These are phyloP conservation scores for Colletotrichum lini DNA, from an alignment of 2,329 filamentous ascomycete genomes.

Conservation along the genomic window DNA sequence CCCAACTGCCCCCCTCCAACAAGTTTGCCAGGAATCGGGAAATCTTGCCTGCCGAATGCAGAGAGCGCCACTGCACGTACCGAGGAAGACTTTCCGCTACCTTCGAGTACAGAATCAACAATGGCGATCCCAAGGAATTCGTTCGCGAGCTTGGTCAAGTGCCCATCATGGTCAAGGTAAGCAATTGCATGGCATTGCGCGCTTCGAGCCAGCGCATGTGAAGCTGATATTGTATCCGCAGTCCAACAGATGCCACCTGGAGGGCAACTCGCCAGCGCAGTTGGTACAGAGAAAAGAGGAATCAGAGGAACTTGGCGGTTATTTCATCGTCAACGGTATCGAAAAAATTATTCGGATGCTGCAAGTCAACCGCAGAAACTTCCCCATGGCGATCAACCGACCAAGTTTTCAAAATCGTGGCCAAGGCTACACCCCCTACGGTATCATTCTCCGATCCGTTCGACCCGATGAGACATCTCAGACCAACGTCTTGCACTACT, in stretches of 20 bases:
- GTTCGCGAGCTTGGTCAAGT: constrained; percentile 89
- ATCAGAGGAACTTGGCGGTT: constrained; percentile 94
- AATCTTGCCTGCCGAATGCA: constrained; percentile 91
- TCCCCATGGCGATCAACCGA: constrained; percentile 93
- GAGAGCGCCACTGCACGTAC: constrained; percentile 94
- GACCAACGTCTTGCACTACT: constrained; percentile 96
- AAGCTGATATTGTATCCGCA: constrained; percentile 54
- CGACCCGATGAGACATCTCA: constrained; percentile 98
- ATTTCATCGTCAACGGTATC: constrained; percentile 97
- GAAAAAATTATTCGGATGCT: constrained; percentile 97
- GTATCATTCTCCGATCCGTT: constrained; percentile 92
- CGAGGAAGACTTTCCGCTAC: constrained; percentile 87
- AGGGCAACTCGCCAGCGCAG: constrained; percentile 85
- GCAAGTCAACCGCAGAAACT: constrained; percentile 91
- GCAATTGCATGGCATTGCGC: constrained; percentile 45
- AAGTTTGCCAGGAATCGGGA: constrained; percentile 88
- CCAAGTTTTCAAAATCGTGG: constrained; percentile 92
- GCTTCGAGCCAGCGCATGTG: constrained; percentile 32
- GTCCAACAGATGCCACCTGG: constrained; percentile 92
- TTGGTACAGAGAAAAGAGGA: constrained; percentile 93
- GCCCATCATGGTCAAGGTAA: constrained; percentile 92
- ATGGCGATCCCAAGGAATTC: constrained; percentile 86
- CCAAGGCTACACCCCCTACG: constrained; percentile 87
- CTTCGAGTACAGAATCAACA: constrained; percentile 89
- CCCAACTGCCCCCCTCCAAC: constrained; percentile 83